These are phyloP conservation scores for Chlorophyllum brunneum DNA, from an alignment of 768 basidiomycete genomes.

Conservation along the genomic window DNA sequence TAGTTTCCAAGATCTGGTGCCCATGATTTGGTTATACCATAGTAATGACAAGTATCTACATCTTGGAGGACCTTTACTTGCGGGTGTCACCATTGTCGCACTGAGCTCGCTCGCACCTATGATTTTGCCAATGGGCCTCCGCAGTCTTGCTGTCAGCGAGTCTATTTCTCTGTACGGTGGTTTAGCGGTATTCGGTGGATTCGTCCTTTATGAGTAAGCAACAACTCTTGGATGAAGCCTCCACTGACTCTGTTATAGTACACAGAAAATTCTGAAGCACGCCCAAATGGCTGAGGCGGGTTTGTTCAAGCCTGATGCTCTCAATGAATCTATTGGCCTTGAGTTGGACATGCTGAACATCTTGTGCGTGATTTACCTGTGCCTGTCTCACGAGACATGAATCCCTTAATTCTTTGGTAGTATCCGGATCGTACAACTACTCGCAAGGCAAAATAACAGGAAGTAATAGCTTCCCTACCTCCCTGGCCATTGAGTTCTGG, in stretches of 20 bases:
- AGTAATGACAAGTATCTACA: conserved; percentile 81
- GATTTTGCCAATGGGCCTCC: conserved; percentile 80
- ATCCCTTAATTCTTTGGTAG: conserved; percentile 30
- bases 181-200: conserved; percentile 81
- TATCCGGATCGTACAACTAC: conserved; percentile 77
- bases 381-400: not conserved
- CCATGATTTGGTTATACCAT: not conserved
- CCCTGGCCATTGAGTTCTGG: no score
- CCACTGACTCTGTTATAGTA: conserved; percentile 37
- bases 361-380: conserved; percentile 46
- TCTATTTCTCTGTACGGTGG: conserved; percentile 83
- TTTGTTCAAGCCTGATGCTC: conserved; percentile 61
- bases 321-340: conserved; percentile 73
- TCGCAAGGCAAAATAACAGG: conserved; percentile 61
- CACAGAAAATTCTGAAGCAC: conserved; percentile 80
- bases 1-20: not conserved
- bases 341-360: conserved; percentile 91
- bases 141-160: conserved; percentile 73
- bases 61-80: conserved; percentile 84
- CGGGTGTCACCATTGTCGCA: conserved; percentile 86
- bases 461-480: conserved; percentile 35
- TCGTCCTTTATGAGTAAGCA: conserved; percentile 81
- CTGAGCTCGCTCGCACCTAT: conserved; percentile 85
- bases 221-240: not conserved
- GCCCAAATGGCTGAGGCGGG: conserved; percentile 73